These are phyloP conservation scores for Parachaetomium inaequale DNA, from an alignment of 495 filamentous ascomycete genomes.

Conservation along the genomic window DNA sequence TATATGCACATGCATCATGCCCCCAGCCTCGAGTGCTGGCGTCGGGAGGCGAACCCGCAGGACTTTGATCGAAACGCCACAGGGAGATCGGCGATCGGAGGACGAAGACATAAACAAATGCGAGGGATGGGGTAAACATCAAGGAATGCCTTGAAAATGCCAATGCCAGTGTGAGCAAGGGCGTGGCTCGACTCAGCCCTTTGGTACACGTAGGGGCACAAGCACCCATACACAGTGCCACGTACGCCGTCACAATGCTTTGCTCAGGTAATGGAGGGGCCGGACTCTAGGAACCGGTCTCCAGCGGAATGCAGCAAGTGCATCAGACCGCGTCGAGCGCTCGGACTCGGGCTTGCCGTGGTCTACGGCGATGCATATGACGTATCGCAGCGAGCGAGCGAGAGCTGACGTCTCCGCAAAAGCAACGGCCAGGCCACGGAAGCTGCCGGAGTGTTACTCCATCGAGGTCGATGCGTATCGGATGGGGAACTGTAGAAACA, in stretches of 20 bases:
- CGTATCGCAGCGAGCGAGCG: slow-evolving; percentile 10
- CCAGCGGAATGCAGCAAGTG: background rate
- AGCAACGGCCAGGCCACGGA: slow-evolving; percentile 4
- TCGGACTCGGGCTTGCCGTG: slow-evolving; percentile 5
- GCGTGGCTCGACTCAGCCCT: background rate
- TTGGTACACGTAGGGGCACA: background rate
- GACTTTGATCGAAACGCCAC: slow-evolving; percentile 7
- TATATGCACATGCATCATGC: slow-evolving; percentile 5
- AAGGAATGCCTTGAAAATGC: slow-evolving; percentile 13
- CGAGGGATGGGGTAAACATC: slow-evolving; percentile 9
- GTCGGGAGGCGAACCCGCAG: background rate
- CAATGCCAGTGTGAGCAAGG: slow-evolving; percentile 9
- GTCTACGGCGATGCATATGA: slow-evolving; percentile 5
- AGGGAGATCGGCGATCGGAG: slow-evolving; percentile 8
- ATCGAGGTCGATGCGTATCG: slow-evolving; percentile 2
- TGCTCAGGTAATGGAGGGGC: background rate
- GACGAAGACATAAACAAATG: slow-evolving; percentile 2
- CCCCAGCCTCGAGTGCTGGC: background rate
- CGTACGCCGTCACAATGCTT: background rate
- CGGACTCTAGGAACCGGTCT: background rate
- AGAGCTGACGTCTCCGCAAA: background rate
- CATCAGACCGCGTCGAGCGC: slow-evolving; percentile 6
- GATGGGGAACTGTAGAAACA: background rate
- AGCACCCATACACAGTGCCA: no score
- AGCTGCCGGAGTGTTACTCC: background rate